These are phyloP conservation scores for Calycina marina DNA, from an alignment of 2,329 filamentous ascomycete genomes.

Conservation along the genomic window DNA sequence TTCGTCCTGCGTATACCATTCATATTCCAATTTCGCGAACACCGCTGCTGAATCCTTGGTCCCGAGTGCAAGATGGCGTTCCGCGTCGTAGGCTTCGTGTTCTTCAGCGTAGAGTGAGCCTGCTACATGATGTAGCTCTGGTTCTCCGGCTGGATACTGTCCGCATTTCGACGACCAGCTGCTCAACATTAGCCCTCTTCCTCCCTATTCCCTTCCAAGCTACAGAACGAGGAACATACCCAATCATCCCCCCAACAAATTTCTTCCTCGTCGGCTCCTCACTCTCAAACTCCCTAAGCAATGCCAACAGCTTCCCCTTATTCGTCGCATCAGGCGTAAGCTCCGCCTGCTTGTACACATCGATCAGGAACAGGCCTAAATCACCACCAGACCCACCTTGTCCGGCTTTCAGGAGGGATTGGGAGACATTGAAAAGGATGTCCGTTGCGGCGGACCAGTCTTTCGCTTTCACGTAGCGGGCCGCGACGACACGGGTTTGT, in stretches of 20 bases:
- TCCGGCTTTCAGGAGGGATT: conserved; percentile 77
- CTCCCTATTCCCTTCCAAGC: too few species aligned
- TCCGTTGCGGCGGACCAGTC: conserved; percentile 81
- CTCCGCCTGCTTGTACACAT: conserved; percentile 80
- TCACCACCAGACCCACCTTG: conserved; percentile 90
- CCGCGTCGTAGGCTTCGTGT: conserved; percentile 83
- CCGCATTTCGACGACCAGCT: conserved; percentile 79
- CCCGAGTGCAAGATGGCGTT: conserved; percentile 76
- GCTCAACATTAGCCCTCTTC: too few species aligned
- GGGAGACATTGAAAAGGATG: conserved; percentile 70
- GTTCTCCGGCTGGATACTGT: conserved; percentile 80
- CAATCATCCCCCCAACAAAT: conserved; percentile 74
- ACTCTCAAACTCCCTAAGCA: conserved; percentile 65
- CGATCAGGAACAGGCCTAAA: conserved; percentile 71
- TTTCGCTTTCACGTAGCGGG: conserved; percentile 77
- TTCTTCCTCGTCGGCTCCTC: conserved; percentile 87
- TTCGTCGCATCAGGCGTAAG: conserved; percentile 59
- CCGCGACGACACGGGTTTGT: conserved; percentile 88
- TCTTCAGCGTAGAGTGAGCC: conserved; percentile 86
- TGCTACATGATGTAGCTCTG: conserved; percentile 84
- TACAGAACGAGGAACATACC: conserved; percentile 32
- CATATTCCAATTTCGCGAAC: conserved; percentile 72
- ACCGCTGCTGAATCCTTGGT: conserved; percentile 77
- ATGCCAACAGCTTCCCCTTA: conserved; percentile 62
- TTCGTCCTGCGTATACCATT: conserved; percentile 84